phyloP scores from a whole-genome alignment of 2,329 filamentous ascomycete species.

The Didymella lethalis region DNA sequence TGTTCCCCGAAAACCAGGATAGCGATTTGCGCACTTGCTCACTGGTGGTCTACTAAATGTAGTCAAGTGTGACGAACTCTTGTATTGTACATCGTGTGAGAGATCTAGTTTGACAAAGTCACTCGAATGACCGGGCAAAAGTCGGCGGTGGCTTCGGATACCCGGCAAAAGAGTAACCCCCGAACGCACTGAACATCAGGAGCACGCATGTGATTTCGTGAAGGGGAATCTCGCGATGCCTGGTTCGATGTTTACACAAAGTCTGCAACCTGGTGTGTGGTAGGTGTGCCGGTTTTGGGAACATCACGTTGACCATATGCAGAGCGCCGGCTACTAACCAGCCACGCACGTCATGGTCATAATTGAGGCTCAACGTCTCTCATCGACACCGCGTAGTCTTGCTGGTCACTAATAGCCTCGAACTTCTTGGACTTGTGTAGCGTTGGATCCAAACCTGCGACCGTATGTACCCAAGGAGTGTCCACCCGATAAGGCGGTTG shows the following conservation, averaged over 20 bases:
- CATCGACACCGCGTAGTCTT: background rate
- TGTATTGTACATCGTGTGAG: slow-evolving; percentile 1
- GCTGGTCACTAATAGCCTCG: slow-evolving; percentile 6
- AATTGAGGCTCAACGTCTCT: slow-evolving; percentile 14
- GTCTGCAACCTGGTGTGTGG: slow-evolving; percentile 3
- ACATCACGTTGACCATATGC: background rate
- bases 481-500: slow-evolving; percentile 5
- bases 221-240: background rate
- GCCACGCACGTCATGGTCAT: slow-evolving; percentile 17
- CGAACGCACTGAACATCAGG: background rate
- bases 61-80: slow-evolving; percentile 3
- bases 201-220: slow-evolving; percentile 1
- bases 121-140: slow-evolving; percentile 18
- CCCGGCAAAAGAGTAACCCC: slow-evolving; percentile 7
- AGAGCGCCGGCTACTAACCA: background rate
- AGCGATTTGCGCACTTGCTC: slow-evolving; percentile 5
- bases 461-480: slow-evolving; percentile 1
- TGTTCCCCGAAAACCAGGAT: slow-evolving; percentile 9
- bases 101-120: slow-evolving; percentile 1
- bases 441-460: slow-evolving; percentile 1
- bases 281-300: background rate
- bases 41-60: background rate
- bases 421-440: slow-evolving; percentile 5
- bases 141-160: slow-evolving; percentile 13
- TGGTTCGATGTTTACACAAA: background rate